Evolutionary conservation across 257 asterid species (phyloP).

Genomic region (Lavandula angustifolia): DNA sequence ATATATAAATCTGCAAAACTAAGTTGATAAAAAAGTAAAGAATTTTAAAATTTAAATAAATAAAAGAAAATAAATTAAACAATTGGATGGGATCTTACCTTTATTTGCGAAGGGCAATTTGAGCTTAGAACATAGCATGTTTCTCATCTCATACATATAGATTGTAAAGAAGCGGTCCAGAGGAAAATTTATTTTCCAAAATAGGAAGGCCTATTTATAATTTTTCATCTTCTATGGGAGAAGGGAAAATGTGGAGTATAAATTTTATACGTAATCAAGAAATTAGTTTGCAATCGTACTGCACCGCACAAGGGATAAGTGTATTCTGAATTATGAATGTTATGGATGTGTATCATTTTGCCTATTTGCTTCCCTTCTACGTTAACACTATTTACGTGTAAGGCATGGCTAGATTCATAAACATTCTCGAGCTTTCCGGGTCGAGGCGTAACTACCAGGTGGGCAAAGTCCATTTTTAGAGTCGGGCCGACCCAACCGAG

Average conservation of each 20-base stretch:
- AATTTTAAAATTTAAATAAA: neutral
- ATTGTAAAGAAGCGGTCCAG: neutral
- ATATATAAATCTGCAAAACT: neutral
- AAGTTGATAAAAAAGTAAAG: neutral
- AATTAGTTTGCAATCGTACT: constrained; percentile 25
- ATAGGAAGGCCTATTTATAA: constrained; percentile 24
- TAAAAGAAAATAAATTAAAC: neutral
- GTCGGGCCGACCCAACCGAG: no score
- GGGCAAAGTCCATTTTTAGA: no score
- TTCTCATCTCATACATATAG: constrained; percentile 26
- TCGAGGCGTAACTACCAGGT: no score
- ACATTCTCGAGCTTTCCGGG: no score
- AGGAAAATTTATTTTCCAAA: constrained; percentile 17
- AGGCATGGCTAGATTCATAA: neutral
- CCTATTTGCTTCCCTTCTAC: constrained; percentile 35
- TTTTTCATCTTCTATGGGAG: constrained; percentile 5
- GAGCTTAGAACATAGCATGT: constrained; percentile 35
- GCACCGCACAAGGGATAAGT: constrained; percentile 24
- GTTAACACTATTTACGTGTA: constrained; percentile 39
- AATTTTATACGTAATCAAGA: constrained; percentile 18
- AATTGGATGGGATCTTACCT: constrained; percentile 33
- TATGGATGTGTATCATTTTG: neutral
- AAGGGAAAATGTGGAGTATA: constrained; percentile 3
- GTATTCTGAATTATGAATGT: neutral
- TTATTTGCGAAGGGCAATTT: constrained; percentile 31